These are phyloP conservation scores for Babesia caballi DNA, from an alignment of 169 alveolate species.

Conservation along the genomic window DNA sequence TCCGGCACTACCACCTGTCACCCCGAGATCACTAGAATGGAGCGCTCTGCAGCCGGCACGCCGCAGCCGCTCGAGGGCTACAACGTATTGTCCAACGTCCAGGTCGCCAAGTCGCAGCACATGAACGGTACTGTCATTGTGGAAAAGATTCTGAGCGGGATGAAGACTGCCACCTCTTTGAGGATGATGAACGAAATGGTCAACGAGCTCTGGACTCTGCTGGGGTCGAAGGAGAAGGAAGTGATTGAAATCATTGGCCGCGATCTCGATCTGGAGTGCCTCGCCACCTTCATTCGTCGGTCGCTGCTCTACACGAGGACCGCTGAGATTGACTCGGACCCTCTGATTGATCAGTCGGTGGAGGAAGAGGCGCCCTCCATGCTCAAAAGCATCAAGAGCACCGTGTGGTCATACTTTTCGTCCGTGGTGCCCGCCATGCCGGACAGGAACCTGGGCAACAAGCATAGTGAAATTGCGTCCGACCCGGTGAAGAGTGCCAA, in stretches of 20 bases:
- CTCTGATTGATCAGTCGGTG: too few species aligned
- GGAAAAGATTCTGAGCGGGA: background rate
- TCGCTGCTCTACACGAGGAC: constrained; percentile 6
- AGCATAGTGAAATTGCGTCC: too few species aligned
- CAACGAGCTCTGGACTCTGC: constrained; percentile 39
- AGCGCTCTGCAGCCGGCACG: too few species aligned
- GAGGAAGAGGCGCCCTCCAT: too few species aligned
- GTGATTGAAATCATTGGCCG: constrained; percentile 6
- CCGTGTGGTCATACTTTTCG: too few species aligned
- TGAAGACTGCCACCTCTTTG: constrained; percentile 1
- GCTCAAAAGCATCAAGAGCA: too few species aligned
- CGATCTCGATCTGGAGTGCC: constrained; percentile 17
- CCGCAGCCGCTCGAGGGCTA: background rate
- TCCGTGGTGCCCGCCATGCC: too few species aligned
- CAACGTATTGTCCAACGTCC: constrained; percentile 17
- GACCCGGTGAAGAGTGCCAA: too few species aligned
- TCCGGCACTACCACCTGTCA: too few species aligned
- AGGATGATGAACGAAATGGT: constrained; percentile 15
- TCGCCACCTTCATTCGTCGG: constrained; percentile 22
- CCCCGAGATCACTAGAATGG: too few species aligned
- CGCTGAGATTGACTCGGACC: too few species aligned
- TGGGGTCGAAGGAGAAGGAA: constrained; percentile 32
- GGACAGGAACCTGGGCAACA: too few species aligned
- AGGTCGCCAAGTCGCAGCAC: constrained; percentile 15
- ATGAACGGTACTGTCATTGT: background rate